phyloP scores from a whole-genome alignment of 768 basidiomycete genomes.

The Mycena filopes region DNA sequence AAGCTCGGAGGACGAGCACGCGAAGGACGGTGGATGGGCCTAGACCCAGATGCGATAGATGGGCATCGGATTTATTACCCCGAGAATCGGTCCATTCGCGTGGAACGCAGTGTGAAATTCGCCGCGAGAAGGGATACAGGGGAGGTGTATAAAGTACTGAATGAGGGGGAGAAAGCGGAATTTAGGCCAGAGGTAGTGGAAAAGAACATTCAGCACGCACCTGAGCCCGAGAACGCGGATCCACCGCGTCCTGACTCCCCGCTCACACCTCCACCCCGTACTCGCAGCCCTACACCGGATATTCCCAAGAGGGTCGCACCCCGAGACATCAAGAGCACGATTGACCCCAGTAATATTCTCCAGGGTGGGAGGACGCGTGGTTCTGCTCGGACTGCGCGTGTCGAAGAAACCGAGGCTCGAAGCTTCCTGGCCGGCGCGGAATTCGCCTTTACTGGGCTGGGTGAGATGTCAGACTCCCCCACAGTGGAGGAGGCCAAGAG shows the following conservation, averaged over 20 bases:
- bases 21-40: slow-evolving; percentile 31
- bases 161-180: slow-evolving; percentile 27
- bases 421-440: slow-evolving; percentile 2
- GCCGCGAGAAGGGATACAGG: background rate
- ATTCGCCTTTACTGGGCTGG: slow-evolving; percentile 18
- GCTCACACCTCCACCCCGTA: slow-evolving; percentile 23
- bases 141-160: slow-evolving; percentile 22
- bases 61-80: slow-evolving; percentile 47
- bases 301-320: slow-evolving; percentile 1
- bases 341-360: slow-evolving; percentile 16
- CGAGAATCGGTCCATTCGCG: slow-evolving; percentile 33
- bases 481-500: slow-evolving; percentile 23
- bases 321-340: slow-evolving; percentile 11
- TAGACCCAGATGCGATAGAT: slow-evolving; percentile 43
- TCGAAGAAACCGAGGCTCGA: background rate
- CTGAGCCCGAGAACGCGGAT: background rate
- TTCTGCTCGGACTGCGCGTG: background rate
- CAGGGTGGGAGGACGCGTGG: slow-evolving; percentile 18
- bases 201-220: slow-evolving; percentile 22
- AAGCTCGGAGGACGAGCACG: slow-evolving; percentile 41
- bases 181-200: background rate
- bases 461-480: slow-evolving; percentile 14
- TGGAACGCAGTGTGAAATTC: slow-evolving; percentile 45
- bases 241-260: slow-evolving; percentile 12
- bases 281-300: slow-evolving; percentile 1